These are phyloP conservation scores for Kondoa subrosea DNA, from an alignment of 768 basidiomycete genomes.

Conservation along the genomic window DNA sequence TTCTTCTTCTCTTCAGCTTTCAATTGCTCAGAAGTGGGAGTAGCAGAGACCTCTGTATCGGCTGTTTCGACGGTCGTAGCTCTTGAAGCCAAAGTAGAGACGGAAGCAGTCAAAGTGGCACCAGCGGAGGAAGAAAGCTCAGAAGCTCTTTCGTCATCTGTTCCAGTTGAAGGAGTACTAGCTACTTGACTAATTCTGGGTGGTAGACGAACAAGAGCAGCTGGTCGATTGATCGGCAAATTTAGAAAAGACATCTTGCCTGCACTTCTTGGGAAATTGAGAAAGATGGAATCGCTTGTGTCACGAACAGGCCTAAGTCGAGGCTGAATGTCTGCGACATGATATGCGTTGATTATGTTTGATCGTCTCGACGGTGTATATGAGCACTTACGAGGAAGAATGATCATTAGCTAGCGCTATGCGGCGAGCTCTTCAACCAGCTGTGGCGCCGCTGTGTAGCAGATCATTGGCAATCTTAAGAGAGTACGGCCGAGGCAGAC, in stretches of 20 bases:
- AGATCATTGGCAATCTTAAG: no score
- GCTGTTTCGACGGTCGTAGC: background rate
- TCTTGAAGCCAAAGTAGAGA: background rate
- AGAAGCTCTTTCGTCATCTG: background rate
- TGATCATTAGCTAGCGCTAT: background rate
- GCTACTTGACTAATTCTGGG: background rate
- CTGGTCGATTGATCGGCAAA: background rate
- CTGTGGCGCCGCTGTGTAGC: no score
- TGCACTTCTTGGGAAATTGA: background rate
- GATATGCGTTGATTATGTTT: background rate
- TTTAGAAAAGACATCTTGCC: background rate
- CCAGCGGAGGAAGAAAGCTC: background rate
- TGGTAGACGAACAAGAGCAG: background rate
- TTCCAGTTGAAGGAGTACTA: background rate
- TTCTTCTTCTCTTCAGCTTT: background rate
- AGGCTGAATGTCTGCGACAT: background rate
- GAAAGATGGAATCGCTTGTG: background rate
- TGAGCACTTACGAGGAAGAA: background rate
- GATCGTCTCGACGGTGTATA: background rate
- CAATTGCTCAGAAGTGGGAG: background rate
- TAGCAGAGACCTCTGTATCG: background rate
- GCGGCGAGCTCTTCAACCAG: no score
- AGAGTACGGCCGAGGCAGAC: no score
- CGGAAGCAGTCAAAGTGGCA: background rate
- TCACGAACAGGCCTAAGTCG: background rate